A percentile compares a stretch with the other conserved stretches of the same genome.
phyloP scores from a whole-genome alignment of 2,329 filamentous ascomycete species.

The Cladorrhinum sp. region DNA sequence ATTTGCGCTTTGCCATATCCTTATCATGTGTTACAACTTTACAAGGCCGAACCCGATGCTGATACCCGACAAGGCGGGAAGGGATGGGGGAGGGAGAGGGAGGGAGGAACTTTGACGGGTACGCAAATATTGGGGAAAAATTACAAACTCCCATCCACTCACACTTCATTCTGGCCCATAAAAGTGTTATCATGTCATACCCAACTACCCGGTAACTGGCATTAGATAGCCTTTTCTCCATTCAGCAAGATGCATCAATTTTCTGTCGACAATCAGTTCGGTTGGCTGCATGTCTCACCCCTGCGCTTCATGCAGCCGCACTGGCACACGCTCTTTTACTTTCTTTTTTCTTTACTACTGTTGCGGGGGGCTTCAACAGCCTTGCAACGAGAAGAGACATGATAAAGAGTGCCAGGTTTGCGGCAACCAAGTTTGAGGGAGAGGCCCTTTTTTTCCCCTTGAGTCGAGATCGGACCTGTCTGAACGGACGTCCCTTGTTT shows the following conservation, averaged over 20 bases:
- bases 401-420: too few species aligned
- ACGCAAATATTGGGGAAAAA: background rate
- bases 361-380: background rate
- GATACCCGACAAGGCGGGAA: too few species aligned
- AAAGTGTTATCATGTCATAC: background rate
- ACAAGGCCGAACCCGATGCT: background rate
- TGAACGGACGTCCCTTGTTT: too few species aligned
- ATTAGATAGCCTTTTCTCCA: background rate
- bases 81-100: too few species aligned
- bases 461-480: too few species aligned
- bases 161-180: too few species aligned
- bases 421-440: too few species aligned
- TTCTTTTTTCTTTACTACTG: too few species aligned
- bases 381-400: background rate
- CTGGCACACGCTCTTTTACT: background rate
- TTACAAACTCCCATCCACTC: too few species aligned
- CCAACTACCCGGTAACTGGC: background rate
- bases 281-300: constrained; percentile 6
- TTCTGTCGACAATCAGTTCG: background rate
- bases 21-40: too few species aligned
- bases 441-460: too few species aligned
- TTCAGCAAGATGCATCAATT: background rate
- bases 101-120: background rate
- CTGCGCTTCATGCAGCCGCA: background rate
- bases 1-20: background rate